A percentile compares a stretch with the other conserved stretches of the same genome.
Evolutionary conservation across 2,329 filamentous ascomycete species (phyloP).

Genomic region (Phaeosphaeria sp.): DNA sequence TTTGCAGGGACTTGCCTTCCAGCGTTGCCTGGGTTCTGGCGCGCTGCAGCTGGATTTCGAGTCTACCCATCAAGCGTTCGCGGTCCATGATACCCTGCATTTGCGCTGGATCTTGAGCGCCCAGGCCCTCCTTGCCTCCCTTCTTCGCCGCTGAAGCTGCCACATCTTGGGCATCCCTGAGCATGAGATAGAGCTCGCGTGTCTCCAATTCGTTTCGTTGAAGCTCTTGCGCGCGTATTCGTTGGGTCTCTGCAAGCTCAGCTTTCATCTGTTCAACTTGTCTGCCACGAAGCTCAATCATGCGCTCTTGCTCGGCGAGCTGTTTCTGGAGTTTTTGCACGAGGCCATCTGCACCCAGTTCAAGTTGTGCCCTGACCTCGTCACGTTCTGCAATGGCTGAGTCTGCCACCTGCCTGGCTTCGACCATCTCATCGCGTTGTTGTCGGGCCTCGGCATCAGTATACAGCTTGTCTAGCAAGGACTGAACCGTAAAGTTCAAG

Average conservation of each 20-base stretch:
- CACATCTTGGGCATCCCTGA: constrained; percentile 94
- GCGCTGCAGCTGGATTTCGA: constrained; percentile 93
- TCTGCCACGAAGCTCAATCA: constrained; percentile 86
- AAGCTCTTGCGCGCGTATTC: constrained; percentile 84
- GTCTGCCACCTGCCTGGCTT: constrained; percentile 91
- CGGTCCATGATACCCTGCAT: constrained; percentile 95
- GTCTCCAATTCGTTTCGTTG: constrained; percentile 97
- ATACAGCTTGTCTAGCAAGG: constrained; percentile 90
- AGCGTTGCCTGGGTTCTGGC: constrained; percentile 98
- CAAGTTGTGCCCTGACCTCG: constrained; percentile 87
- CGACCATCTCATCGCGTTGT: constrained; percentile 87
- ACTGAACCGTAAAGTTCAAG: constrained; percentile 96
- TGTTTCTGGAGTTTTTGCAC: constrained; percentile 93
- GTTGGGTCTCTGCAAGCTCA: constrained; percentile 85
- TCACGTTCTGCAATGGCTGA: constrained; percentile 95
- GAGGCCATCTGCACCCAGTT: constrained; percentile 89
- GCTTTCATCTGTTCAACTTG: constrained; percentile 89
- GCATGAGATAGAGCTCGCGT: constrained; percentile 95
- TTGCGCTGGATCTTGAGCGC: constrained; percentile 71
- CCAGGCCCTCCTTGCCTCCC: constrained; percentile 58
- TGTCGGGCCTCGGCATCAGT: constrained; percentile 94
- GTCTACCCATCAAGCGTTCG: constrained; percentile 87
- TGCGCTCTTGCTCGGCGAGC: constrained; percentile 87
- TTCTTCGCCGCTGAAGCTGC: constrained; percentile 84
- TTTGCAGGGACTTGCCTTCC: constrained; percentile 85